Percentiles rank a stretch among this genome's conserved stretches.
These are phyloP conservation scores for Sindora glabra DNA, from an alignment of 306 rosid genomes.

Conservation along the genomic window DNA sequence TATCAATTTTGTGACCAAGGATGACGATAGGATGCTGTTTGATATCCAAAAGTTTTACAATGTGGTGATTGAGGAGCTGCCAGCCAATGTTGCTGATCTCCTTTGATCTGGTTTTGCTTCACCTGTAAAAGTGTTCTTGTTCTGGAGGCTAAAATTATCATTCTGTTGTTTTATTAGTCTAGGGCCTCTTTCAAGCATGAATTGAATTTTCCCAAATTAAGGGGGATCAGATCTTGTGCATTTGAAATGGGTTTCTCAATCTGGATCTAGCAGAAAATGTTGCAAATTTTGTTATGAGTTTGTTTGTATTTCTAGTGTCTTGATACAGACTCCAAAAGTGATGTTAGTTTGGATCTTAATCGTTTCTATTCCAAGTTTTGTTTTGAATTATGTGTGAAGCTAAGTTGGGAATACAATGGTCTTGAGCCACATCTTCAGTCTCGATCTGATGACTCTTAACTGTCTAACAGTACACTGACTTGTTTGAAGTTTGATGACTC, in stretches of 20 bases:
- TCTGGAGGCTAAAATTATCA: slow-evolving; percentile 21
- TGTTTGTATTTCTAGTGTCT: slow-evolving; percentile 25
- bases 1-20: slow-evolving; percentile 57
- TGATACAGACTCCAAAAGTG: slow-evolving; percentile 13
- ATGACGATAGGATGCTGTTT: slow-evolving; percentile 52
- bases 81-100: slow-evolving; percentile 66
- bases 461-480: too few species aligned
- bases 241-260: slow-evolving; percentile 18
- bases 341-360: slow-evolving; percentile 18
- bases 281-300: slow-evolving; percentile 33
- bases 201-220: slow-evolving; percentile 12
- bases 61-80: slow-evolving; percentile 60
- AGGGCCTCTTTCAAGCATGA: slow-evolving; percentile 19
- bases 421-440: not conserved
- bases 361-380: slow-evolving; percentile 4
- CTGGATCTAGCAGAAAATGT: slow-evolving; percentile 23
- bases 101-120: slow-evolving; percentile 34
- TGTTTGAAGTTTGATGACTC: too few species aligned
- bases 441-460: too few species aligned
- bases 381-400: slow-evolving; percentile 9
- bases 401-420: not conserved
- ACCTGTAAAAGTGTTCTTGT: slow-evolving; percentile 17
- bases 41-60: slow-evolving; percentile 61
- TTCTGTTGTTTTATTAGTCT: slow-evolving; percentile 19
- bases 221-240: slow-evolving; percentile 20